These are phyloP conservation scores for Saprolegnia diclina DNA, from an alignment of 352 stramenopile species.

Conservation along the genomic window DNA sequence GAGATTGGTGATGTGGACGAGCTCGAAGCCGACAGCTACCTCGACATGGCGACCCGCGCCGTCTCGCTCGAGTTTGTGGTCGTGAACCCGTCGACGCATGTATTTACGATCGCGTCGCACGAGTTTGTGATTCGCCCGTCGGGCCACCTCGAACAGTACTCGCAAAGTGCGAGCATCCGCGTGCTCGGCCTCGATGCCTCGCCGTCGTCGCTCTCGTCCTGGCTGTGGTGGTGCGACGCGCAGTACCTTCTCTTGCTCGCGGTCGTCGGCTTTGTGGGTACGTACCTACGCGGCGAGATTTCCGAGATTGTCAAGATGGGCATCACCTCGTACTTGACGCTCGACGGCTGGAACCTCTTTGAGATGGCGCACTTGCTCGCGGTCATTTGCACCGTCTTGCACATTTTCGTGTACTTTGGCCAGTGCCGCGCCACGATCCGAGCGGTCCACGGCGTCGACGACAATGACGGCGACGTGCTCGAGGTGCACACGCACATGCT, in stretches of 20 bases:
- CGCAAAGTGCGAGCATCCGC: slow-evolving; percentile 74
- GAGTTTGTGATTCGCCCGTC: slow-evolving; percentile 77
- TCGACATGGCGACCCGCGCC: slow-evolving; percentile 73
- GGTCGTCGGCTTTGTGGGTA: slow-evolving; percentile 66
- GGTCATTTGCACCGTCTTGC: slow-evolving; percentile 52
- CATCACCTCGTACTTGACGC: slow-evolving; percentile 57
- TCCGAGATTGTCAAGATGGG: slow-evolving; percentile 80
- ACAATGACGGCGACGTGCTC: slow-evolving; percentile 44
- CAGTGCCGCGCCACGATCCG: slow-evolving; percentile 9
- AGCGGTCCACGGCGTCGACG: slow-evolving; percentile 35
- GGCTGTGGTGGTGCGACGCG: slow-evolving; percentile 37
- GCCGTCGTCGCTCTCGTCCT: slow-evolving; percentile 3
- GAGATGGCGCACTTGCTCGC: slow-evolving; percentile 71
- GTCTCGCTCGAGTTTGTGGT: slow-evolving; percentile 82
- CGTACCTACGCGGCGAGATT: slow-evolving; percentile 71
- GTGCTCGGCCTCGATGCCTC: slow-evolving; percentile 64
- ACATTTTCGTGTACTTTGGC: slow-evolving; percentile 48
- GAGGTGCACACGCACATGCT: slow-evolving; percentile 54
- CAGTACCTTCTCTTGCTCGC: slow-evolving; percentile 62
- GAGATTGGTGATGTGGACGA: slow-evolving; percentile 44
- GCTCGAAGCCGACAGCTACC: slow-evolving; percentile 61
- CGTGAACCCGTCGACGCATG: slow-evolving; percentile 82
- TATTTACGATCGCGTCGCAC: slow-evolving; percentile 83
- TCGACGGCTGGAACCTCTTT: slow-evolving; percentile 87
- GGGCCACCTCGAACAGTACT: slow-evolving; percentile 73